phyloP scores from a whole-genome alignment of 2,329 filamentous ascomycete species.

The Trichophaea hybrida region DNA sequence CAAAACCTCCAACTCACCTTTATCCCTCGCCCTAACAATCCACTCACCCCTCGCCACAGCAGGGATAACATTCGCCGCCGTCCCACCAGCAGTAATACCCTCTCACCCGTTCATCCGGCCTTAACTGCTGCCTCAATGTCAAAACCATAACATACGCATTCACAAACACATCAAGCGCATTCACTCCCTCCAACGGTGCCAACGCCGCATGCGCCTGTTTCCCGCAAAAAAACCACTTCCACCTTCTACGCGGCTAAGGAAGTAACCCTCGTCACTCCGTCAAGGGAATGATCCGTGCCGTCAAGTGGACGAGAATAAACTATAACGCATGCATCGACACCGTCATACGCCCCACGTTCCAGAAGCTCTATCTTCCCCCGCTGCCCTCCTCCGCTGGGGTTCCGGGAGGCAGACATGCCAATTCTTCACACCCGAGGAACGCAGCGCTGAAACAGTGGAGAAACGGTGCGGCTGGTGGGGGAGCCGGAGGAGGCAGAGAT shows the following conservation, averaged over 20 bases:
- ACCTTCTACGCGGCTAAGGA: slow-evolving; percentile 30
- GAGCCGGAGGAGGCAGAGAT: background rate
- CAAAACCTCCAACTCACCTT: background rate
- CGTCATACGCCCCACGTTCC: slow-evolving; percentile 33
- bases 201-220: slow-evolving; percentile 43
- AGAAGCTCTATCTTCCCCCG: slow-evolving; percentile 36
- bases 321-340: slow-evolving; percentile 34
- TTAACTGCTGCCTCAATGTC: slow-evolving; percentile 42
- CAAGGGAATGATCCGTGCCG: slow-evolving; percentile 12
- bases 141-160: slow-evolving; percentile 36
- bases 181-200: slow-evolving; percentile 45
- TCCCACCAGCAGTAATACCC: slow-evolving; percentile 41
- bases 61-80: slow-evolving; percentile 37
- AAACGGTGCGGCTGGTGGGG: slow-evolving; percentile 32
- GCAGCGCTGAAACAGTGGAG: slow-evolving; percentile 21
- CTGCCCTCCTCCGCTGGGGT: slow-evolving; percentile 36
- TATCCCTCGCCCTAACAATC: background rate
- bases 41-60: background rate
- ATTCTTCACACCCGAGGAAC: background rate
- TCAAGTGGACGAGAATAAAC: slow-evolving; percentile 30
- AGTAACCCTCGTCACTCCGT: background rate
- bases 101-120: slow-evolving; percentile 40
- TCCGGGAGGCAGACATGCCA: slow-evolving; percentile 27
- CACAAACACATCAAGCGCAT: slow-evolving; percentile 45
- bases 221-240: slow-evolving; percentile 35